Evolutionary conservation across 176 grass and related monocot genomes (phyloP).

Genomic region (Calamus simplicifolius): DNA sequence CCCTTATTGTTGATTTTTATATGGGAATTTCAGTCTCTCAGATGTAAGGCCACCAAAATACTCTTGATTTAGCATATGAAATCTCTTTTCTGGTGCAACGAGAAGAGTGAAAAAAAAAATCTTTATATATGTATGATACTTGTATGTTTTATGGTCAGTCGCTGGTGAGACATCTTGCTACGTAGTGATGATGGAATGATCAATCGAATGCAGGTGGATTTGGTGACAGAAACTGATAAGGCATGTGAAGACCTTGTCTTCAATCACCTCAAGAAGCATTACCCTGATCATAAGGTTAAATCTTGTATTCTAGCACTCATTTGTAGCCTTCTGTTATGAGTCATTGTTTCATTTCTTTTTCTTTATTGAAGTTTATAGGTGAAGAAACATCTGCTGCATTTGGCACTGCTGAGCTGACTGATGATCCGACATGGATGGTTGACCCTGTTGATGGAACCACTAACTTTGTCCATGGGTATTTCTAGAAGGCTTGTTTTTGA

Average conservation of each 20-base stretch:
- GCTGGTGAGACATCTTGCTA: too few species aligned
- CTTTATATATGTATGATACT: background rate
- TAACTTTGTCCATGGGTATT: slow-evolving; percentile 97
- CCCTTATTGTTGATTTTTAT: too few species aligned
- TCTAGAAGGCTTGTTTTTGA: background rate
- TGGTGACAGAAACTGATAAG: slow-evolving; percentile 98
- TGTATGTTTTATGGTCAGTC: background rate
- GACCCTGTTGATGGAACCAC: slow-evolving; percentile 96
- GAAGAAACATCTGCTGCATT: slow-evolving; percentile 81
- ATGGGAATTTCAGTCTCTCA: too few species aligned
- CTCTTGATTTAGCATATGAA: background rate
- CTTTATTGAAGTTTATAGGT: slow-evolving; percentile 55
- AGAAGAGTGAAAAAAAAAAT: too few species aligned
- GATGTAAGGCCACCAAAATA: background rate
- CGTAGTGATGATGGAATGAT: background rate
- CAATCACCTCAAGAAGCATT: slow-evolving; percentile 69
- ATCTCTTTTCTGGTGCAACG: background rate
- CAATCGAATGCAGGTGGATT: slow-evolving; percentile 60
- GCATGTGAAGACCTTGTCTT: slow-evolving; percentile 94
- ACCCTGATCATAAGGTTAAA: slow-evolving; percentile 63
- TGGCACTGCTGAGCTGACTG: slow-evolving; percentile 73
- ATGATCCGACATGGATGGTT: slow-evolving; percentile 87
- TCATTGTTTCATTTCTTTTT: background rate
- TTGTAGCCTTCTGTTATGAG: too few species aligned
- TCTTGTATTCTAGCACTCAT: too few species aligned